Percentiles rank a stretch among this genome's conserved stretches.
Conservation (phyloP, 352 stramenopile species). For the Phytopythium mirpurense region DNA sequence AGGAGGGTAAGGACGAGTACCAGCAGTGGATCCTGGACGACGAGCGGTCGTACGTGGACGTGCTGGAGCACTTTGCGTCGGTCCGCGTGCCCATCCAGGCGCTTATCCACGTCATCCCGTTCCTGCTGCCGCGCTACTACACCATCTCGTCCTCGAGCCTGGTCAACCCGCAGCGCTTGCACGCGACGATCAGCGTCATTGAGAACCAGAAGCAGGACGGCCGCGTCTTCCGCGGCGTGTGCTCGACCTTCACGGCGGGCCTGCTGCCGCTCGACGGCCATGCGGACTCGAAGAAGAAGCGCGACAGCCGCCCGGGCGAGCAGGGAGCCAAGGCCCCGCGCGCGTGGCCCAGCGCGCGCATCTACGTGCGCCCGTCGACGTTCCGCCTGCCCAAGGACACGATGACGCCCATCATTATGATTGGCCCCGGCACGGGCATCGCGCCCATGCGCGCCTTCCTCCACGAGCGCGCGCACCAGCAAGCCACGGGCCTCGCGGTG, state of each 20-base stretch:
- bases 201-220: constrained; percentile 67
- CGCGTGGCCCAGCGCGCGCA: constrained; percentile 68
- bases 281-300: constrained; percentile 58
- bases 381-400: constrained; percentile 91
- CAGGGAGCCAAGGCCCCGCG: constrained; percentile 63
- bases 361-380: constrained; percentile 94
- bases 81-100: constrained; percentile 66
- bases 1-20: constrained; percentile 93
- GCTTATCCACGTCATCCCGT: constrained; percentile 91
- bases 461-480: constrained; percentile 89
- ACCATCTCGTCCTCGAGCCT: constrained; percentile 96
- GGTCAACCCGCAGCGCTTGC: constrained; percentile 88
- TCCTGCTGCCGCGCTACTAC: constrained; percentile 95
- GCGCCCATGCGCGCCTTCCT: constrained; percentile 96
- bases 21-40: constrained; percentile 89
- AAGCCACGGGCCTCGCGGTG: constrained; percentile 43
- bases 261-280: constrained; percentile 42
- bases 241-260: constrained; percentile 88
- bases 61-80: constrained; percentile 81
- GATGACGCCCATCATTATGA: constrained; percentile 90
- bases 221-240: constrained; percentile 91
- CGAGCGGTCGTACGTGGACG: constrained; percentile 89
- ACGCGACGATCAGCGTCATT: constrained; percentile 94
- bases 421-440: constrained; percentile 96
- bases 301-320: constrained; percentile 61